Base-by-base conservation (phyloP, 2,329 filamentous ascomycete genomes). In the Annulohypoxylon truncatum region DNA sequence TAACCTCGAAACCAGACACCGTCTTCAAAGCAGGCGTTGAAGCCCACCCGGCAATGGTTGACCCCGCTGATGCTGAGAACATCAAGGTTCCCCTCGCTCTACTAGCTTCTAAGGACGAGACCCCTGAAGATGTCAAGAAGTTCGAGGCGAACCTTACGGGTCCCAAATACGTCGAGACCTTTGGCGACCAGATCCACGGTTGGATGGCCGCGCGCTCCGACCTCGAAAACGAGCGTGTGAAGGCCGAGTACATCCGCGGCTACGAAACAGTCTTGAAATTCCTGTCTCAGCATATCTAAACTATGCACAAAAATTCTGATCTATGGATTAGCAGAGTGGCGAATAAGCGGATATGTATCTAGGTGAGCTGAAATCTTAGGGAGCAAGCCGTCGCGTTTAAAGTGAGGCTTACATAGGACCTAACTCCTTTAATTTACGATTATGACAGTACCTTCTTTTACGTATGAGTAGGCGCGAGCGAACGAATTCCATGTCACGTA, bases 181-280 rank as follows among this genome's bases (percentile, higher is more conserved):
- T 91, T 73, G 72, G 73, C 22, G 88, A 88, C 73, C 90, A 91
- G 83, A 84, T 89, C 74, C 90, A 92, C 78, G 90, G 90, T 46
- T 92, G 89, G 89, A 92, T 92, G 90, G 88, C 87, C 1, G 89
- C 90, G 0, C 84, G 89, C 24, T 82, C 85, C 0, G 80, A 91
- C 73, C 79, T 92, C 28, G 80, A 82, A 31, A 80, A 90, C 48
- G 79, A 82, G 51, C 83, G 82, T 42, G 85, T 88, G 74, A 86
- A 85, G 77, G 83, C 85, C 69, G 89, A 90, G 79, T 90, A 89
- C 67, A 81, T 82, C 48, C 84, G 89, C 48, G 88, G 87, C 2
- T 91, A 88, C 78, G 82, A 86, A 80, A 85, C 82, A 13, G 80
- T 89, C 18, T 73, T 89, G 40, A 78, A 81, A 48, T 90, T 90